Conservation (phyloP, 495 filamentous ascomycete species). For the Tetracladium marchalianum region DNA sequence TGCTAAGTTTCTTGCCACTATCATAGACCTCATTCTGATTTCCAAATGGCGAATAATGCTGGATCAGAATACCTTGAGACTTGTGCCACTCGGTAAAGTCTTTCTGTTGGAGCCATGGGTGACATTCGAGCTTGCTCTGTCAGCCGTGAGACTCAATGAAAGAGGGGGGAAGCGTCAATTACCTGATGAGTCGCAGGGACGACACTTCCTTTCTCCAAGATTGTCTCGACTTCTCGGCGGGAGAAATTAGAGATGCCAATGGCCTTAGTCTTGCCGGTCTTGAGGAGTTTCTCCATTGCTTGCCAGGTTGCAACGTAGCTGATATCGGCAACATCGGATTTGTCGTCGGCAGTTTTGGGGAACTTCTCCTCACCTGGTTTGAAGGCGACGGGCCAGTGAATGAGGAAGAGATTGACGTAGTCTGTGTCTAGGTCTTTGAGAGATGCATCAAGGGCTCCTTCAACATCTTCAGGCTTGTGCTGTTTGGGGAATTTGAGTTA, state of each 20-base stretch:
- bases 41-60: slow-evolving; percentile 60
- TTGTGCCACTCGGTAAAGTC: slow-evolving; percentile 46
- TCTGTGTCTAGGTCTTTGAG: slow-evolving; percentile 60
- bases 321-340: slow-evolving; percentile 65
- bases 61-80: slow-evolving; percentile 47
- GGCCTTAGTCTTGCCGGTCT: slow-evolving; percentile 66
- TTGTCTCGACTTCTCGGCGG: slow-evolving; percentile 52
- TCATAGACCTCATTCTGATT: slow-evolving; percentile 60
- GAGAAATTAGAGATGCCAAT: slow-evolving; percentile 78
- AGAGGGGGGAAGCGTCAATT: slow-evolving; percentile 41
- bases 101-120: slow-evolving; percentile 52
- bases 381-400: slow-evolving; percentile 67
- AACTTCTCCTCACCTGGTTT: slow-evolving; percentile 29
- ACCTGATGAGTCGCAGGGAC: slow-evolving; percentile 58
- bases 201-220: slow-evolving; percentile 49
- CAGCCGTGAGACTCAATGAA: too few relatives aligned
- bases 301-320: slow-evolving; percentile 64
- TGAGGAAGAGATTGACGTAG: slow-evolving; percentile 79
- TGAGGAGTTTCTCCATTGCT: slow-evolving; percentile 64
- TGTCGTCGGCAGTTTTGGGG: slow-evolving; percentile 77
- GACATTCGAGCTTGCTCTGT: too few relatives aligned
- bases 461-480: slow-evolving; percentile 54
- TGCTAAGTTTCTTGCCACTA: slow-evolving; percentile 34
- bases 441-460: slow-evolving; percentile 58
- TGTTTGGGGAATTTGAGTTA: slow-evolving; percentile 42